Percentiles rank a stretch among this genome's conserved stretches.
These are phyloP conservation scores for Cucurbita maxima DNA, from an alignment of 306 rosid genomes.

Conservation along the genomic window DNA sequence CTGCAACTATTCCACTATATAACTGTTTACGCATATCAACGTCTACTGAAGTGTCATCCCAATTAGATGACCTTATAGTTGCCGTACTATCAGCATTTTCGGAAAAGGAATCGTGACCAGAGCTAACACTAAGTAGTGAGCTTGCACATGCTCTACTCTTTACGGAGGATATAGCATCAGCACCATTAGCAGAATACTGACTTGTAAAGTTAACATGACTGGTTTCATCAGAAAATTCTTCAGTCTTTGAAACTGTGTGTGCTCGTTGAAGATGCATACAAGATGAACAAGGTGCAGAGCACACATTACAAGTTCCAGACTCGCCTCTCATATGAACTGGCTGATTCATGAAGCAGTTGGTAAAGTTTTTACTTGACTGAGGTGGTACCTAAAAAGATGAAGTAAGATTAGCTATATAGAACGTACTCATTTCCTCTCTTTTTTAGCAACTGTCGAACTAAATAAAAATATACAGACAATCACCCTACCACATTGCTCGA, in stretches of 20 bases:
- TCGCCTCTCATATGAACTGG: slow-evolving; percentile 42
- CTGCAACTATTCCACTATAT: slow-evolving; percentile 5
- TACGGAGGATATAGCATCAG: slow-evolving; percentile 29
- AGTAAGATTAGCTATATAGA: slow-evolving; percentile 1
- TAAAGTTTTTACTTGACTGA: slow-evolving; percentile 24
- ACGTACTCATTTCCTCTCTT: neutral
- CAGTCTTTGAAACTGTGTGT: slow-evolving; percentile 40
- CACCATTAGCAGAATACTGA: slow-evolving; percentile 39
- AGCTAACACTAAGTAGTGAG: slow-evolving; percentile 31
- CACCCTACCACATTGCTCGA: neutral
- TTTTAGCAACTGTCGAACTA: neutral
- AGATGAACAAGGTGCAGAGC: slow-evolving; percentile 73
- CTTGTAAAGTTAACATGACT: slow-evolving; percentile 31
- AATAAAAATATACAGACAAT: neutral
- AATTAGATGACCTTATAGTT: slow-evolving; percentile 15
- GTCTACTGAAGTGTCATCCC: slow-evolving; percentile 11
- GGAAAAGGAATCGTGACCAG: slow-evolving; percentile 43
- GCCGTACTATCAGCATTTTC: slow-evolving; percentile 61
- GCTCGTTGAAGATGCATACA: slow-evolving; percentile 49
- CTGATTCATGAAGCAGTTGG: slow-evolving; percentile 25
- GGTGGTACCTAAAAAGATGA: slow-evolving; percentile 31
- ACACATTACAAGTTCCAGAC: slow-evolving; percentile 67
- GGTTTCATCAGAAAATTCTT: slow-evolving; percentile 56
- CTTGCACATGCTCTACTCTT: slow-evolving; percentile 40
- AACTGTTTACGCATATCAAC: slow-evolving; percentile 12